Evolutionary conservation across 106 monocot species (phyloP).

Genomic region (Dioscorea alata): DNA sequence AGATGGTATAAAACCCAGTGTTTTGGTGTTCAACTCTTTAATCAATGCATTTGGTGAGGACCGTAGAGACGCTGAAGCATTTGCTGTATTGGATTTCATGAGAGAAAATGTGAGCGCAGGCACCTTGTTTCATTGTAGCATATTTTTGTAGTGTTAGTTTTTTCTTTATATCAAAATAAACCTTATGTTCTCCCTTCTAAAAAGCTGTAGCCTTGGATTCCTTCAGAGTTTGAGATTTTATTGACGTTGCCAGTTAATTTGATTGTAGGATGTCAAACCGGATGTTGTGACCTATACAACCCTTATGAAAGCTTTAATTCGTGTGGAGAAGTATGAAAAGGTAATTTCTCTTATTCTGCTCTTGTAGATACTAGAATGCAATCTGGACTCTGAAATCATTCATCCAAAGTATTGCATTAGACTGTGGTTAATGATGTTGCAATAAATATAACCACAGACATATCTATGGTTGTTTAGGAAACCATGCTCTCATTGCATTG

Average conservation of each 20-base stretch:
- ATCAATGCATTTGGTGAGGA: constrained; percentile 99
- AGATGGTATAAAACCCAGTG: constrained; percentile 82
- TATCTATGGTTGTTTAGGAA: too few species aligned
- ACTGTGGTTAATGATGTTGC: too few species aligned
- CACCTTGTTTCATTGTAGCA: not conserved
- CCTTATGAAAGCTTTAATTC: constrained; percentile 94
- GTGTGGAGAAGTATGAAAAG: constrained; percentile 92
- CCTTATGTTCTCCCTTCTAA: too few species aligned
- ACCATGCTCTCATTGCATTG: too few species aligned
- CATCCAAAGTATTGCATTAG: too few species aligned
- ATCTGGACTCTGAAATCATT: too few species aligned
- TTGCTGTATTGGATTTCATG: constrained; percentile 86
- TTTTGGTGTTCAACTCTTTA: constrained; percentile 83
- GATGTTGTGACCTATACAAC: constrained; percentile 99
- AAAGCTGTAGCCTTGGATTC: too few species aligned
- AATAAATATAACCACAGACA: too few species aligned
- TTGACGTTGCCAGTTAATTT: not conserved
- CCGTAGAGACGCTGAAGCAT: constrained; percentile 82
- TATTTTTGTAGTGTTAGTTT: too few species aligned
- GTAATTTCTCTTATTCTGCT: constrained; percentile 18
- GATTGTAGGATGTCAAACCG: constrained; percentile 66
- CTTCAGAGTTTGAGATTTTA: too few species aligned
- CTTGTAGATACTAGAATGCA: not conserved
- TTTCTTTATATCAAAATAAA: too few species aligned
- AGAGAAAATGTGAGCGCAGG: constrained; percentile 74